Evolutionary conservation across 2,329 filamentous ascomycete species (phyloP).

Genomic region (Trichoderma arundinaceum): DNA sequence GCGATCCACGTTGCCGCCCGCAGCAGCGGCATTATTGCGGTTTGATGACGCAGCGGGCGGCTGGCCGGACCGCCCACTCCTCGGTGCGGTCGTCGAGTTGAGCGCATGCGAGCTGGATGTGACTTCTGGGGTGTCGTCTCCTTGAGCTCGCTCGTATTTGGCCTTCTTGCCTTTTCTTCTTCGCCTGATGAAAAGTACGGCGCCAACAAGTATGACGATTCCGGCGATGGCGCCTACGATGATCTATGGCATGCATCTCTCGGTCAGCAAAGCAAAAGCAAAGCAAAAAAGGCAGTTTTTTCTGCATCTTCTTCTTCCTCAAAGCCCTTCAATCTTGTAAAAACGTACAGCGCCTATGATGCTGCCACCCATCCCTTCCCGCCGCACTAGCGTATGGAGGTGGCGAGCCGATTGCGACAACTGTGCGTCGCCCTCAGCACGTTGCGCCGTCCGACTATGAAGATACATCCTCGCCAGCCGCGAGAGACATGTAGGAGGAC

Average conservation of each 20-base stretch:
- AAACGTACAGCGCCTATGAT: conserved; percentile 33
- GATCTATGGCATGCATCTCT: conserved; percentile 2
- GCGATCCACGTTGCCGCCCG: conserved; percentile 66
- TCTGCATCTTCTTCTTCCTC: neutral
- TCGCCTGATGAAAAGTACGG: conserved; percentile 20
- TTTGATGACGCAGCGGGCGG: conserved; percentile 13
- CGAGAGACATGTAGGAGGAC: conserved; percentile 29
- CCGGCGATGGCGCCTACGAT: conserved; percentile 3
- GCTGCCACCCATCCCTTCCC: conserved; percentile 11
- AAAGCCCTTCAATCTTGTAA: neutral
- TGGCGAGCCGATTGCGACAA: conserved; percentile 29
- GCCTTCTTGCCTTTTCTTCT: conserved; percentile 34
- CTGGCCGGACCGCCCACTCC: conserved; percentile 7
- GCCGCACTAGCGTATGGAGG: conserved; percentile 20
- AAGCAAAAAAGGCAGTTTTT: neutral
- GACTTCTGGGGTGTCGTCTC: conserved; percentile 38
- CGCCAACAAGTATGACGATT: neutral
- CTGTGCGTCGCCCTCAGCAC: conserved; percentile 18
- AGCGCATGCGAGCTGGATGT: conserved; percentile 38
- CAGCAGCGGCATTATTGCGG: conserved; percentile 37
- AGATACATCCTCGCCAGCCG: conserved; percentile 30
- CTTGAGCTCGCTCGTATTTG: conserved; percentile 43
- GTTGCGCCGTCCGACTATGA: conserved; percentile 26
- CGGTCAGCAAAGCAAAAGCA: neutral
- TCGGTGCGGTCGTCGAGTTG: conserved; percentile 33